These are phyloP conservation scores for Trichophyton simii DNA, from an alignment of 2,329 filamentous ascomycete species.

Conservation along the genomic window DNA sequence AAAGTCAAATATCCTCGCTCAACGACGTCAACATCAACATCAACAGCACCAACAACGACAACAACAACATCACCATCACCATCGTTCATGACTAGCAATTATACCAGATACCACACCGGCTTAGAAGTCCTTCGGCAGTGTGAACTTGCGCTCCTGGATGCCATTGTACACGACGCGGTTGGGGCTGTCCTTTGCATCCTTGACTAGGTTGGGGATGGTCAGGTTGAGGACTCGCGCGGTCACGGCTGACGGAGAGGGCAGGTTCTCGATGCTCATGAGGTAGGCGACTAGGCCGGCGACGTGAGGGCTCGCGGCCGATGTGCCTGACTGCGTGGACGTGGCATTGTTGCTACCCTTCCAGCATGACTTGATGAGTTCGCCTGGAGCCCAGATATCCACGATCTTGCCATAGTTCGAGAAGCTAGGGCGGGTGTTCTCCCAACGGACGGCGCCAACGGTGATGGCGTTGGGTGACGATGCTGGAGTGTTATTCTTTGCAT, in stretches of 20 bases:
- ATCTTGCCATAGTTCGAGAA: constrained; percentile 35
- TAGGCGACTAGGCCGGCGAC: constrained; percentile 45
- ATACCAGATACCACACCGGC: too few relatives aligned
- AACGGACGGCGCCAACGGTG: constrained; percentile 29
- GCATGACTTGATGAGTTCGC: constrained; percentile 39
- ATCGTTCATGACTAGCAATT: too few relatives aligned
- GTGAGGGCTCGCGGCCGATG: constrained; percentile 29
- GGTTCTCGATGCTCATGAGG: constrained; percentile 22
- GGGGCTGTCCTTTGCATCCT: constrained; percentile 6
- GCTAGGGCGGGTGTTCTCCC: constrained; percentile 21
- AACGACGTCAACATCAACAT: too few relatives aligned
- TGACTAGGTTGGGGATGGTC: constrained; percentile 6
- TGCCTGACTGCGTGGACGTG: constrained; percentile 32
- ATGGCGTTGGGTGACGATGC: constrained; percentile 28
- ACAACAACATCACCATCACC: too few relatives aligned
- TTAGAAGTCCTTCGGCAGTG: background rate
- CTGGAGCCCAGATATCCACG: constrained; percentile 46
- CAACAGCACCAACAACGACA: too few relatives aligned
- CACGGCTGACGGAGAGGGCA: constrained; percentile 5
- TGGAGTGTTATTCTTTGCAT: constrained; percentile 26
- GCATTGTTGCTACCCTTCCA: constrained; percentile 34
- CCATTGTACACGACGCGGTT: constrained; percentile 10
- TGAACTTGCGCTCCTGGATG: constrained; percentile 6
- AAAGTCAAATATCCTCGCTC: too few relatives aligned
- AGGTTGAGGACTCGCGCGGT: constrained; percentile 7